Evolutionary conservation across 352 stramenopile species (phyloP).

Genomic region (Aphanomyces euteiches): DNA sequence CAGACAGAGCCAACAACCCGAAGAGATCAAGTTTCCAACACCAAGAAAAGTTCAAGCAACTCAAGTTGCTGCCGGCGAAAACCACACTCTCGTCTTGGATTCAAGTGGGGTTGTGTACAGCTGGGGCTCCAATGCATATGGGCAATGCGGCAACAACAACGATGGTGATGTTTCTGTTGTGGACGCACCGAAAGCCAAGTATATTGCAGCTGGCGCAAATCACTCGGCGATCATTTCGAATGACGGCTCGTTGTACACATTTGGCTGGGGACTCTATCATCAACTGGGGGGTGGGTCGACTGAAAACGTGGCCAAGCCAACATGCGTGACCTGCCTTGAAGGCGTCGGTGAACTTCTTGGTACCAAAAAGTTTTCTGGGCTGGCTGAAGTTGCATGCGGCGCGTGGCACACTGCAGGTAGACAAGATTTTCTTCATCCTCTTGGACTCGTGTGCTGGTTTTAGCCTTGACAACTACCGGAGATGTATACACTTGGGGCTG

Average conservation of each 20-base stretch:
- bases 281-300: conserved; percentile 62
- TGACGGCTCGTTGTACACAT: conserved; percentile 48
- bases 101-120: conserved; percentile 41
- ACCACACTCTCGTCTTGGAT: conserved; percentile 61
- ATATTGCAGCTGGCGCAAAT: conserved; percentile 46
- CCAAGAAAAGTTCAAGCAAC: conserved; percentile 12
- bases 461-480: conserved; percentile 44
- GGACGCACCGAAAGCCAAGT: background rate
- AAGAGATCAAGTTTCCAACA: conserved; percentile 34
- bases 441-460: background rate
- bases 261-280: conserved; percentile 76
- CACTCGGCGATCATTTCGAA: conserved; percentile 50
- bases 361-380: conserved; percentile 27
- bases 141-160: conserved; percentile 48
- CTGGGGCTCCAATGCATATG: conserved; percentile 63
- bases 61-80: conserved; percentile 47
- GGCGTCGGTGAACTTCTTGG: conserved; percentile 39
- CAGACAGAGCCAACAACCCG: conserved; percentile 32
- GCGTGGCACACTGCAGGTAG: conserved; percentile 70
- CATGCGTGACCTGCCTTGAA: conserved; percentile 43
- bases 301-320: conserved; percentile 37
- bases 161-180: background rate
- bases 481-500: conserved; percentile 81
- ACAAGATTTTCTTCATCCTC: background rate
- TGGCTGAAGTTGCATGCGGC: conserved; percentile 56